phyloP scores from a whole-genome alignment of 2,329 filamentous ascomycete species.

The Neurospora sp. region DNA sequence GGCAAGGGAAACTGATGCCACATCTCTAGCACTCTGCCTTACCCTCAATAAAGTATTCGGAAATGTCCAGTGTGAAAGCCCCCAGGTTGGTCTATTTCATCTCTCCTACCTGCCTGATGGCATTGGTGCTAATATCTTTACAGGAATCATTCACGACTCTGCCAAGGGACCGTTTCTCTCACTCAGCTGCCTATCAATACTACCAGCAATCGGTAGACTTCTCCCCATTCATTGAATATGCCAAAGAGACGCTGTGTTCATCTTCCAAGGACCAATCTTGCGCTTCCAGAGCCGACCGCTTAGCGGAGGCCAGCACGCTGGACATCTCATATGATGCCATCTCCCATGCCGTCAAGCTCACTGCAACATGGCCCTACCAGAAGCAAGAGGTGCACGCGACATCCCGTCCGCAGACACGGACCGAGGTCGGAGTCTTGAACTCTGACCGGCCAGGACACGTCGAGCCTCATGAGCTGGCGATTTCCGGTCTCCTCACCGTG shows the following conservation, averaged over 20 bases:
- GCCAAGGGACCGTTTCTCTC: constrained; percentile 45
- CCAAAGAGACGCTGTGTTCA: constrained; percentile 42
- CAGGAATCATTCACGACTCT: constrained; percentile 53
- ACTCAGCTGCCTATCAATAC: constrained; percentile 58
- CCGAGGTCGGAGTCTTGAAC: constrained; percentile 74
- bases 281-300: constrained; percentile 30
- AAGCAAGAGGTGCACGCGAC: constrained; percentile 31
- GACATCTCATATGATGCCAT: constrained; percentile 70
- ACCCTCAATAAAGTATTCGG: constrained; percentile 24
- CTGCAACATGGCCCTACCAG: constrained; percentile 50
- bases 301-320: constrained; percentile 48
- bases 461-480: constrained; percentile 63
- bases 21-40: constrained; percentile 23
- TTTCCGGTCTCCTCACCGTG: constrained; percentile 70
- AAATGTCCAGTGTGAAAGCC: constrained; percentile 24
- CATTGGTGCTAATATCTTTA: not conserved
- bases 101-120: not conserved
- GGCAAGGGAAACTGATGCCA: constrained; percentile 22
- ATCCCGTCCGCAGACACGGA: constrained; percentile 38
- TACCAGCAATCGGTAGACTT: constrained; percentile 55
- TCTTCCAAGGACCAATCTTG: constrained; percentile 36
- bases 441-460: constrained; percentile 47
- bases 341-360: constrained; percentile 54
- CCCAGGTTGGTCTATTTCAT: constrained; percentile 19
- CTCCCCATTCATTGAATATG: constrained; percentile 41